Conservation (phyloP, 1,139 yeast genomes). For the Scheffersomyces insectosa region DNA sequence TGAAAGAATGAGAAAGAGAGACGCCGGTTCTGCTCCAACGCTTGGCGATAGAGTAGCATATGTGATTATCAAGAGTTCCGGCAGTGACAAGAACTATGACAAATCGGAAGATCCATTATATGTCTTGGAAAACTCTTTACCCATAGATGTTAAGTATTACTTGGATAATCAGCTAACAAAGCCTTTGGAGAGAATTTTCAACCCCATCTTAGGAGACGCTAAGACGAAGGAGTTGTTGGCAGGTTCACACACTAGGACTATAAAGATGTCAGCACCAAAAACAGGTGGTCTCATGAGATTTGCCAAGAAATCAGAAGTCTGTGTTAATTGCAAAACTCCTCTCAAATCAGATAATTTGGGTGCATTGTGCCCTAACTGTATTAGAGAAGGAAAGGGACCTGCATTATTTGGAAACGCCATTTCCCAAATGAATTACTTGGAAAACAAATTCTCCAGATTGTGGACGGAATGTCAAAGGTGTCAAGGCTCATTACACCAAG, state of each 20-base stretch:
- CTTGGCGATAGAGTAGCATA: conserved; percentile 98
- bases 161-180: conserved; percentile 90
- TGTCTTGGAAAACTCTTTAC: conserved; percentile 87
- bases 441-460: conserved; percentile 78
- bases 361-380: conserved; percentile 82
- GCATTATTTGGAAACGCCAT: conserved; percentile 77
- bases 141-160: conserved; percentile 93
- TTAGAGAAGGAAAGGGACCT: conserved; percentile 58
- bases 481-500: conserved; percentile 94
- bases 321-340: conserved; percentile 87
- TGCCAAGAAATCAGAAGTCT: conserved; percentile 84
- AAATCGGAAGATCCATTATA: conserved; percentile 96
- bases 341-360: conserved; percentile 66
- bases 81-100: conserved; percentile 86
- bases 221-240: conserved; percentile 75
- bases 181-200: conserved; percentile 90
- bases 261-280: conserved; percentile 63
- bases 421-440: conserved; percentile 76
- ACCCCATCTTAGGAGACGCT: conserved; percentile 88
- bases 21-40: conserved; percentile 95
- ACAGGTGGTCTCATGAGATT: conserved; percentile 87
- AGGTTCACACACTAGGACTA: conserved; percentile 83
- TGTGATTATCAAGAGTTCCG: conserved; percentile 81
- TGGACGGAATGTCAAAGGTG: conserved; percentile 99
- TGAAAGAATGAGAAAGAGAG: conserved; percentile 94